phyloP scores from a whole-genome alignment of 2,329 filamentous ascomycete genomes.

The Hirsutella thompsonii region DNA sequence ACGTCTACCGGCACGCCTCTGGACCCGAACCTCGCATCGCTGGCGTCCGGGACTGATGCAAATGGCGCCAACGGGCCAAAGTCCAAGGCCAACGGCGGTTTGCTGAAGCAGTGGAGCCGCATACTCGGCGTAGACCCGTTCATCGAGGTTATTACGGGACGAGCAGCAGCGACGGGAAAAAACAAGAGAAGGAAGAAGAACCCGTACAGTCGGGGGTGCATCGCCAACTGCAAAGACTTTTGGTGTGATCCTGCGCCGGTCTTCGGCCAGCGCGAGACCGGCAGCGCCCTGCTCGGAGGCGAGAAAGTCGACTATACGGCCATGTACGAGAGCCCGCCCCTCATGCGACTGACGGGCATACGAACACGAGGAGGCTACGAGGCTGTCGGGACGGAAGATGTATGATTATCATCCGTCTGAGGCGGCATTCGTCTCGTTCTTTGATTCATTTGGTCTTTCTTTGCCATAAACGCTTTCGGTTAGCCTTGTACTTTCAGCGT shows the following conservation, averaged over 20 bases:
- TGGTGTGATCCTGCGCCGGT: slow-evolving; percentile 84
- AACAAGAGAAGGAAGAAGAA: slow-evolving; percentile 52
- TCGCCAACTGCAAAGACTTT: slow-evolving; percentile 92
- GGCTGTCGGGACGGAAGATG: slow-evolving; percentile 43
- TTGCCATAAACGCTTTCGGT: not conserved
- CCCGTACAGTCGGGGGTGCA: slow-evolving; percentile 69
- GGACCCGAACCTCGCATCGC: slow-evolving; percentile 48
- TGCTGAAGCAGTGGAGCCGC: slow-evolving; percentile 67
- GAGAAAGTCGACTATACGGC: slow-evolving; percentile 73
- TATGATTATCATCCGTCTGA: slow-evolving; percentile 9
- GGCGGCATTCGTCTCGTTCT: not conserved
- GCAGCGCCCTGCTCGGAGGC: slow-evolving; percentile 65
- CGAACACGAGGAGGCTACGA: slow-evolving; percentile 47
- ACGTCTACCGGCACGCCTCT: slow-evolving; percentile 67
- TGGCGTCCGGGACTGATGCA: slow-evolving; percentile 28
- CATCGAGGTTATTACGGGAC: slow-evolving; percentile 78
- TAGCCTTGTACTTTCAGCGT: not conserved
- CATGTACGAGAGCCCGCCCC: slow-evolving; percentile 73
- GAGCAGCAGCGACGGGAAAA: slow-evolving; percentile 51
- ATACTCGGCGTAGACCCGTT: slow-evolving; percentile 89
- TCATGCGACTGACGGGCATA: slow-evolving; percentile 45
- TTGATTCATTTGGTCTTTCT: not conserved
- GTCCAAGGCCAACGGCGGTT: slow-evolving; percentile 42
- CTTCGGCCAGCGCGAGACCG: slow-evolving; percentile 62
- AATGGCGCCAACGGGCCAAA: slow-evolving; percentile 33